phyloP scores from a whole-genome alignment of 1,284 basidiomycete species.

The Athelia sp. region DNA sequence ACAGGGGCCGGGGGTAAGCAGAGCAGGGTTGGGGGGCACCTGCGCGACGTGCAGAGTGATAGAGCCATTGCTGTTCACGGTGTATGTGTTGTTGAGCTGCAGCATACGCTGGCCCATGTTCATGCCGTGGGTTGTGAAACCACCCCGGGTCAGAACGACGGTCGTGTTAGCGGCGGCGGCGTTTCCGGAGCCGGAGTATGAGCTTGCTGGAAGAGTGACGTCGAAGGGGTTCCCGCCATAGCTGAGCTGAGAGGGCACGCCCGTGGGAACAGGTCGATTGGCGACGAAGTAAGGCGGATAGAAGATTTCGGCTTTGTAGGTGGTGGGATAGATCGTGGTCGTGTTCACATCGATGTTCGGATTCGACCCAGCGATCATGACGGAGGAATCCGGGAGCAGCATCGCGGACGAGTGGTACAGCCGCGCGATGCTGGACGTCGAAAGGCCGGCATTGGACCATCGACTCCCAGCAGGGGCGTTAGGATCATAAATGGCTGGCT shows the following conservation, averaged over 20 bases:
- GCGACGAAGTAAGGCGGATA: too few relatives aligned
- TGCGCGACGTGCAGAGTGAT: conserved; percentile 76
- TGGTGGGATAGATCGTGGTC: too few relatives aligned
- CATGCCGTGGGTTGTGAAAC: conserved; percentile 94
- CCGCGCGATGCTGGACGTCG: too few relatives aligned
- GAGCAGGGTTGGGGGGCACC: conserved; percentile 74
- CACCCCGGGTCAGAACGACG: conserved; percentile 78
- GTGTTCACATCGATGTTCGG: too few relatives aligned
- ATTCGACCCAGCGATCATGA: too few relatives aligned
- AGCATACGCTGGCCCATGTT: conserved; percentile 85
- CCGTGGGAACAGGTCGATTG: conserved; percentile 65
- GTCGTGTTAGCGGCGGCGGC: conserved; percentile 73
- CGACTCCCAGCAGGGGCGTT: too few relatives aligned
- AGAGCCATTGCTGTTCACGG: conserved; percentile 72
- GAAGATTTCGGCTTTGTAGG: too few relatives aligned
- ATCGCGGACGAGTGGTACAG: too few relatives aligned
- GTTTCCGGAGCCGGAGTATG: conserved; percentile 64
- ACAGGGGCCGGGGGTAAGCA: conserved; percentile 84
- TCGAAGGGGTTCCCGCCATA: conserved; percentile 89
- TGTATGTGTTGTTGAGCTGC: conserved; percentile 78
- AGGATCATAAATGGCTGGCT: too few relatives aligned
- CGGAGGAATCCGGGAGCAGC: too few relatives aligned
- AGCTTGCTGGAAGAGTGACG: conserved; percentile 49
- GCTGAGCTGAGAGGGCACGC: conserved; percentile 66
- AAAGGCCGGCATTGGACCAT: too few relatives aligned